A percentile compares a stretch with the other conserved stretches of the same genome.
These are phyloP conservation scores for Sporothrix curviconia DNA, from an alignment of 2,329 filamentous ascomycete species.

Conservation along the genomic window DNA sequence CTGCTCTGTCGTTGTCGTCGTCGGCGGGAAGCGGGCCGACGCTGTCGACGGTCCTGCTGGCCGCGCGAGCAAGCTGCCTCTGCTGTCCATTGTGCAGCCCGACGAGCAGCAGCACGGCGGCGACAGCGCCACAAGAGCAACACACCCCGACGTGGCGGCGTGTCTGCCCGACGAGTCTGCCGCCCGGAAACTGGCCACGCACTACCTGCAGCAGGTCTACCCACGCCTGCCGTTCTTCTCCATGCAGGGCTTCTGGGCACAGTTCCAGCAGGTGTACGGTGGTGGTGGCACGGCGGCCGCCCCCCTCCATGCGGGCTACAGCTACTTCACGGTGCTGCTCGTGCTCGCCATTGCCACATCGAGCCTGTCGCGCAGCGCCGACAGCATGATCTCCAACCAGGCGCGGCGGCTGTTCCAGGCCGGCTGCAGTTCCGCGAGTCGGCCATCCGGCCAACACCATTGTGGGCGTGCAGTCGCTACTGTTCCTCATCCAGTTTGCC, in stretches of 20 bases:
- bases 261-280: slow-evolving; percentile 22
- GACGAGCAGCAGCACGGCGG: background rate
- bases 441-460: slow-evolving; percentile 22
- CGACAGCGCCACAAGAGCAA: background rate
- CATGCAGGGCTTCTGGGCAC: slow-evolving; percentile 23
- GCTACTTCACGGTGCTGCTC: slow-evolving; percentile 22
- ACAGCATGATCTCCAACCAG: slow-evolving; percentile 22
- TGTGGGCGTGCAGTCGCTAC: slow-evolving; percentile 22
- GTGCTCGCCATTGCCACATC: slow-evolving; percentile 23
- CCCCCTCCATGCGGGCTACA: slow-evolving; percentile 18
- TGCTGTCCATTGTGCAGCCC: slow-evolving; percentile 7
- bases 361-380: slow-evolving; percentile 22
- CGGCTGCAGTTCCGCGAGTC: slow-evolving; percentile 22
- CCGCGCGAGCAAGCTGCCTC: slow-evolving; percentile 15
- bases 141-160: background rate
- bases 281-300: too few relatives aligned
- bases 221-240: slow-evolving; percentile 24
- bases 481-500: slow-evolving; percentile 24
- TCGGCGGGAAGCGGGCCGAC: slow-evolving; percentile 11
- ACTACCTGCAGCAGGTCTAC: slow-evolving; percentile 23
- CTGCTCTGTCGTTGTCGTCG: too few relatives aligned
- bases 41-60: slow-evolving; percentile 21
- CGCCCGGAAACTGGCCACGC: slow-evolving; percentile 20
- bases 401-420: slow-evolving; percentile 22
- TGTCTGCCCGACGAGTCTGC: slow-evolving; percentile 18